Evolutionary conservation across 257 asterid genomes (phyloP), one percentile per base, ranked within the genome.

Genomic region (Phtheirospermum japonicum): DNA sequence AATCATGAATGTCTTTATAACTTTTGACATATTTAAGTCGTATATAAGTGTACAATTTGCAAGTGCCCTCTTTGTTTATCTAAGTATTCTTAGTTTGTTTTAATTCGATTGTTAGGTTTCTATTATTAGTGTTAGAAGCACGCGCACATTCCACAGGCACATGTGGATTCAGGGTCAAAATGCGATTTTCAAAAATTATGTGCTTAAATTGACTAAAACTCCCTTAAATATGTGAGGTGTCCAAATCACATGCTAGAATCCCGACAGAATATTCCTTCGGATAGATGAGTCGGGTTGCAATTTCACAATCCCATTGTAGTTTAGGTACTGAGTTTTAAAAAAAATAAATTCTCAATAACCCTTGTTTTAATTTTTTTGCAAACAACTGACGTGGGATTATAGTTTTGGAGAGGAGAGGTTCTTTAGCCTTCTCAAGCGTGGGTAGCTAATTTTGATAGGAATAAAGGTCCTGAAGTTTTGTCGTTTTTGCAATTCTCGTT

Each of bases 101-200:
- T 51, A 3, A 26, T 49, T 63, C 30, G 26, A 11, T 3, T 23
- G 3, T 54, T 11, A 54, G 33, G n/a, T 10, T n/a, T 13, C 46
- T 57, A 33, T 6, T 36, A 31, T 10, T 34, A 36, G 70, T 31
- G 20, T 56, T 46, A 18, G 39, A 26, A 28, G 61, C 48, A 33
- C 34, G 31, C 32, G 10, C 5, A 37, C 8, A 8, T 14, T 42
- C 64, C 64, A 43, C 2, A 31, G 13, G 34, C 23, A 23, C 28
- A 23, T 23, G 1, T 23, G 28, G 28, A 3, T 42, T 5, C n/a
- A 42, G 48, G 48, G 17, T 39, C 45, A 36, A 36, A 9, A 39
- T 39, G 45, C 4, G 45, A 39, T 39, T 39, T 14, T 2, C 12
- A 39, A 14, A 39, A 42, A 42, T 42, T 42, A 42, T 42, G 0